Evolutionary conservation across 192 early-diverging fungal genomes (phyloP), one percentile per base, ranked within the genome.

Genomic region (Chytriomyces confervae): DNA sequence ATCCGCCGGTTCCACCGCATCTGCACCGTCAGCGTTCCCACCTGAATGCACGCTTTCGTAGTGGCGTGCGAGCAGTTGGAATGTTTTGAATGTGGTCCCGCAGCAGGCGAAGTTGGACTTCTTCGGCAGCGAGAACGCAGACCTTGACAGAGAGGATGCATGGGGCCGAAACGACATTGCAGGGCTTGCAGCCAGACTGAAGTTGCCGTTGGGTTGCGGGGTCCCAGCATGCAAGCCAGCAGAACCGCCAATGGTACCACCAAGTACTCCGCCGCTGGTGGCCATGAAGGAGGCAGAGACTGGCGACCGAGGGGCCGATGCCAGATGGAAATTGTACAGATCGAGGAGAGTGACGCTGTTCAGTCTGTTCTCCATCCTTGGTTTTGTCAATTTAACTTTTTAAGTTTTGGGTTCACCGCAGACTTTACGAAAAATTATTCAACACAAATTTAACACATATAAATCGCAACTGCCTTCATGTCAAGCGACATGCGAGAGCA

Each of bases 261-360:
- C 49, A 16, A n/a, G n/a, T 48, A 51, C 23, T 50, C 69, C 69
- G 69, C 49, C 69, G 50, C 6, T 2, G 49, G 69, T 6, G 8
- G 47, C 47, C 23, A 70, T 47, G 50, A 70, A 70, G 49, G 69
- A 70, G 4, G 69, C 5, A 10, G 69, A 18, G 8, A 70, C 69
- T 8, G 72, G 72, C 53, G 72, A 74, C 45, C 18, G 60, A 53
- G 72, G 72, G 43, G 72, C 46, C 45, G 64, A 67, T 36, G 66
- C 67, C 24, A 79, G 61, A 51, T 79, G 77, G 69, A 64, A 72
- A 70, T 72, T 72, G 77, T 79, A 79, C 36, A 79, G 77, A 46
- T 79, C 77, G 7, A 79, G 77, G 61, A 79, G 61, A 11, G 77
- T 79, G 20, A 74, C 72, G 61, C 13, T 57, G 53, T n/a, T 57